Evolutionary conservation across 139 green algal genomes (phyloP).

Genomic region (Nannochloris sp.): DNA sequence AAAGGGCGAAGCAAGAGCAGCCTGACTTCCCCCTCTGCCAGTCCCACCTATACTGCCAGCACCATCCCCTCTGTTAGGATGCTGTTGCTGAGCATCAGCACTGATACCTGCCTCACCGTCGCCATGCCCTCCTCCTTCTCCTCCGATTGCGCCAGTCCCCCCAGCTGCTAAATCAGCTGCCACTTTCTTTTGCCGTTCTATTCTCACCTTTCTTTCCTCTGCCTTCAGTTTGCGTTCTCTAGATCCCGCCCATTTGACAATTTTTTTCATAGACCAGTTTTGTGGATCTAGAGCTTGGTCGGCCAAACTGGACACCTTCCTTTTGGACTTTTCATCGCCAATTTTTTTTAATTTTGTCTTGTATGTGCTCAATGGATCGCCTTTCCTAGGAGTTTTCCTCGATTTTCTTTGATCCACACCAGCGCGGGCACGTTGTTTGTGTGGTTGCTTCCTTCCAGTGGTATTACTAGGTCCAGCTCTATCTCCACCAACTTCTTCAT

Average conservation of each 20-base stretch:
- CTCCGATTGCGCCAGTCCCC: not conserved
- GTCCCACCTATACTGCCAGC: not conserved
- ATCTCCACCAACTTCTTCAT: not conserved
- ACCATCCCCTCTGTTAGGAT: too few relatives aligned
- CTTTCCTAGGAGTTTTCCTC: not conserved
- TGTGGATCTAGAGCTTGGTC: constrained; percentile 2
- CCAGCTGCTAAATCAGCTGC: not conserved
- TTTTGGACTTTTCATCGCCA: too few relatives aligned
- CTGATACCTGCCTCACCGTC: not conserved
- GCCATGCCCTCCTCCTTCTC: not conserved
- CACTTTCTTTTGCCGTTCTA: not conserved
- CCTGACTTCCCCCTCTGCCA: not conserved
- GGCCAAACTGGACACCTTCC: too few relatives aligned
- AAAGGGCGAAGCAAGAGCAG: not conserved
- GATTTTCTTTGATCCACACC: not conserved
- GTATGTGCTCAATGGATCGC: not conserved
- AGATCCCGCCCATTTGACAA: not conserved
- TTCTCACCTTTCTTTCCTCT: not conserved
- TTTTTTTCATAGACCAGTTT: constrained; percentile 7
- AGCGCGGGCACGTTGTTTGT: not conserved
- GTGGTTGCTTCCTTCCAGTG: not conserved
- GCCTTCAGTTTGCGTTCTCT: not conserved
- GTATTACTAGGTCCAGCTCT: not conserved
- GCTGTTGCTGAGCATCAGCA: too few relatives aligned
- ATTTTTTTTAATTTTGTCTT: too few relatives aligned